Conservation (phyloP, 2,329 filamentous ascomycete genomes). For the Amesomyces nigricolor region DNA sequence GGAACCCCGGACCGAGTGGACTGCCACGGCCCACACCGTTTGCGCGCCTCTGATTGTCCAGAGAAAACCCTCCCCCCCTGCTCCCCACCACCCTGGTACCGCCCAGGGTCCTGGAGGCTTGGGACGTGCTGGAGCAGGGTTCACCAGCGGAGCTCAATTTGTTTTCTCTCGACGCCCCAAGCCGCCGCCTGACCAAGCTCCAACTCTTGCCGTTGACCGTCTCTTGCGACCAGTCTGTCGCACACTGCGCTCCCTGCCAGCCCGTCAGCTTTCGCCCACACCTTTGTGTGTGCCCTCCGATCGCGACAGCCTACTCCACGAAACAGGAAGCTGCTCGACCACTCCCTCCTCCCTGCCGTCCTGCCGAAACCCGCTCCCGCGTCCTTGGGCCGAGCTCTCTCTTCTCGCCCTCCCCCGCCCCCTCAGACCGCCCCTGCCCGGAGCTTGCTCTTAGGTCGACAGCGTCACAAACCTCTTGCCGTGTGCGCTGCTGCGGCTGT, state of each 20-base stretch:
- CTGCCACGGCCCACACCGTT: constrained; percentile 20
- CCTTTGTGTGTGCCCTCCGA: constrained; percentile 4
- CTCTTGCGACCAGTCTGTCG: constrained; percentile 15
- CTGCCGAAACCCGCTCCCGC: constrained; percentile 19
- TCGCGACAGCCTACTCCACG: not conserved
- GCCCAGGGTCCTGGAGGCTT: constrained; percentile 15
- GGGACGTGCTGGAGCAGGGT: constrained; percentile 22
- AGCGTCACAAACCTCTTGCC: not conserved
- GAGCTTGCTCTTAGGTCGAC: not conserved
- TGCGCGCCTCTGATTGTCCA: constrained; percentile 21
- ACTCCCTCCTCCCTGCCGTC: constrained; percentile 10
- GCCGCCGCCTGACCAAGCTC: constrained; percentile 18
- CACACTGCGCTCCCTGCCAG: constrained; percentile 9
- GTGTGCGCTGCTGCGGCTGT: not conserved
- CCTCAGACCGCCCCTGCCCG: constrained; percentile 14
- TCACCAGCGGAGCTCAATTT: constrained; percentile 19
- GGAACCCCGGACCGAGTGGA: constrained; percentile 17
- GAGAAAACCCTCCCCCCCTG: constrained; percentile 2
- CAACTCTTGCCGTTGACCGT: constrained; percentile 19
- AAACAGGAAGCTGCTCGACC: constrained; percentile 4
- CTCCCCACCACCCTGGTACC: constrained; percentile 23
- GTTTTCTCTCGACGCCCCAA: constrained; percentile 18
- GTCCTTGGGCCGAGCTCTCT: constrained; percentile 18
- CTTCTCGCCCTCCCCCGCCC: constrained; percentile 15
- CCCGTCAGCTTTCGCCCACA: constrained; percentile 8